Evolutionary conservation across 345 rosid genomes (phyloP).

Genomic region (Rhodamnia rubescens): DNA sequence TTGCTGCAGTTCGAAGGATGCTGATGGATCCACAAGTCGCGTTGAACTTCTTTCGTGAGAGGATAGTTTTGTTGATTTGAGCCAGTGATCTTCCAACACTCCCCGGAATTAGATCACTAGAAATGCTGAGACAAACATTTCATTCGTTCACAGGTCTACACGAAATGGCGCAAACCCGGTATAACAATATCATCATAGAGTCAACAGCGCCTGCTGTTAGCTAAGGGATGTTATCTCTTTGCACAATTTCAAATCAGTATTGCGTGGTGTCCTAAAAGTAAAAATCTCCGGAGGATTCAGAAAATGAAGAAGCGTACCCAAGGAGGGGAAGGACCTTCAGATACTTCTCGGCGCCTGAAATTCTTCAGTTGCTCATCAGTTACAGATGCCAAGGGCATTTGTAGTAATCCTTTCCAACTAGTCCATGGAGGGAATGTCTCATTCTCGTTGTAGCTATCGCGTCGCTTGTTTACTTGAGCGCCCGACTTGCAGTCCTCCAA

Average conservation of each 20-base stretch:
- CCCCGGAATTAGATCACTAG: not conserved
- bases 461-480: conserved; percentile 16
- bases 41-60: conserved; percentile 70
- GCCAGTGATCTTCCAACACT: conserved; percentile 44
- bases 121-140: not conserved
- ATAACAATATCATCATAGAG: not conserved
- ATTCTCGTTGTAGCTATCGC: conserved; percentile 20
- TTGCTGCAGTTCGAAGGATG: conserved; percentile 63
- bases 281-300: not conserved
- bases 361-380: conserved; percentile 13
- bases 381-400: conserved; percentile 18
- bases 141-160: not conserved
- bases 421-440: conserved; percentile 61
- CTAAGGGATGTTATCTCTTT: not conserved
- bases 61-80: conserved; percentile 92
- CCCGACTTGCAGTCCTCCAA: conserved; percentile 52
- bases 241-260: not conserved
- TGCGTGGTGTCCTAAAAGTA: not conserved
- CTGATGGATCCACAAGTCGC: conserved; percentile 87
- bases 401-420: conserved; percentile 46
- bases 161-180: not conserved
- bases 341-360: conserved; percentile 15
- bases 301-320: conserved; percentile 48
- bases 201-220: not conserved
- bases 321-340: conserved; percentile 54